Conservation (phyloP, 2,329 filamentous ascomycete species). For the Beauveria australis region DNA sequence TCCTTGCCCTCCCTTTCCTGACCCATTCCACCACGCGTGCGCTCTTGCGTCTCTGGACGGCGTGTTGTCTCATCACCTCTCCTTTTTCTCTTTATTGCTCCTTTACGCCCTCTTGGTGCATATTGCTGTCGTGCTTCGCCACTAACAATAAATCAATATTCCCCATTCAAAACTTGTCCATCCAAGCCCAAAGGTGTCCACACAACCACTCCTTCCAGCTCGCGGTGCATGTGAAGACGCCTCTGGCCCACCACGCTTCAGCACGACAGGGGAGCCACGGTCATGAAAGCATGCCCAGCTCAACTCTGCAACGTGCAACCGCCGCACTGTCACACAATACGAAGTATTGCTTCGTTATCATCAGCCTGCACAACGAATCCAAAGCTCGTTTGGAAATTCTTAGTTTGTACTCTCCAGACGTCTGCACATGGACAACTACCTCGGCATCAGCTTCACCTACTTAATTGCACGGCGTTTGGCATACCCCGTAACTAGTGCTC, state of each 20-base stretch:
- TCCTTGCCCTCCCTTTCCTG: not conserved
- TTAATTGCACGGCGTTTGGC: not conserved
- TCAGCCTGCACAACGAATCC: not conserved
- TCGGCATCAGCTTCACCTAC: not conserved
- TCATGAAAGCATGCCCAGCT: not conserved
- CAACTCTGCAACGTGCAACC: not conserved
- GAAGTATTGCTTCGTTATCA: not conserved
- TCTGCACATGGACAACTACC: not conserved
- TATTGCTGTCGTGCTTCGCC: not conserved
- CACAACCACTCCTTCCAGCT: not conserved
- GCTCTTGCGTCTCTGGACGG: not conserved
- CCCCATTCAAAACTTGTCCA: not conserved
- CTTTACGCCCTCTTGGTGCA: not conserved
- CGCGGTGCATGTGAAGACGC: not conserved
- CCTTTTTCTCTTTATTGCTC: not conserved
- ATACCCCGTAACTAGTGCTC: no score
- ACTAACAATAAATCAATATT: not conserved
- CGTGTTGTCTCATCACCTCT: not conserved
- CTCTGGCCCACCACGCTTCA: constrained; percentile 7
- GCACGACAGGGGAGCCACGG: not conserved
- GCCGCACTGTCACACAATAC: not conserved
- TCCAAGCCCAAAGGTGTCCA: not conserved
- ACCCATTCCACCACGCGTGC: not conserved
- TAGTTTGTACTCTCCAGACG: not conserved
- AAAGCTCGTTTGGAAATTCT: no score